Percentiles rank a stretch among this genome's conserved stretches.
phyloP scores from a whole-genome alignment of 495 filamentous ascomycete species.

The Saxispiralis lemnorum region DNA sequence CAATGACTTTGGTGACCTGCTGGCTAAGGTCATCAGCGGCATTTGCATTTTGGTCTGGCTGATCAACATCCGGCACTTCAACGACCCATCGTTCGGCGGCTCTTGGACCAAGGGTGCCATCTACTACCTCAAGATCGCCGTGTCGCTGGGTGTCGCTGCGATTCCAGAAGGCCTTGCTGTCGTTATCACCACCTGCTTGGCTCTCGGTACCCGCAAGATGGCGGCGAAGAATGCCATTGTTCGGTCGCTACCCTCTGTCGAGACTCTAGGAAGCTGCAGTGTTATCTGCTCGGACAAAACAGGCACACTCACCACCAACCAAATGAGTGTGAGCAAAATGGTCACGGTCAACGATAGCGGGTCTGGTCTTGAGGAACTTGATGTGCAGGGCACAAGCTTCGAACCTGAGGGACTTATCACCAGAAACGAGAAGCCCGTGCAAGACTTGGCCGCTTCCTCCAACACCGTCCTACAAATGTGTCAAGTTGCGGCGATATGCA shows the following conservation, averaged over 20 bases:
- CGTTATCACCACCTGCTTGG: conserved; percentile 92
- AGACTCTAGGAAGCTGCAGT: conserved; percentile 96
- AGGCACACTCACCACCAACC: conserved; percentile 93
- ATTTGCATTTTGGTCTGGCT: conserved; percentile 95
- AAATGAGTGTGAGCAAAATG: conserved; percentile 95
- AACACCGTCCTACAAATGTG: conserved; percentile 60
- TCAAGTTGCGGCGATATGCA: conserved; percentile 81
- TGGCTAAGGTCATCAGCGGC: conserved; percentile 94
- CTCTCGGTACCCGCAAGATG: conserved; percentile 93
- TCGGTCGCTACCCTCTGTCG: conserved; percentile 84
- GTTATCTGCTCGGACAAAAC: conserved; percentile 99
- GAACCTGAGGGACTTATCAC: conserved; percentile 61
- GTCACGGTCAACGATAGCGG: conserved; percentile 63
- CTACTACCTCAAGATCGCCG: conserved; percentile 99
- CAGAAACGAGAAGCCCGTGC: conserved; percentile 45
- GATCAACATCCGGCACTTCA: conserved; percentile 96
- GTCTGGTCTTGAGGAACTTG: conserved; percentile 63
- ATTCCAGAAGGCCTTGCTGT: conserved; percentile 95
- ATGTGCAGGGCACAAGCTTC: conserved; percentile 88
- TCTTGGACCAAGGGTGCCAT: conserved; percentile 96
- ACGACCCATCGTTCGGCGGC: conserved; percentile 80
- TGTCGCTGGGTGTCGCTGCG: conserved; percentile 92
- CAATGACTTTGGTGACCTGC: conserved; percentile 90
- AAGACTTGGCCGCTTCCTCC: conserved; percentile 58
- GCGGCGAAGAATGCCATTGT: conserved; percentile 96